Conservation (phyloP, 2,329 filamentous ascomycete species). For the Byssochlamys sp. region DNA sequence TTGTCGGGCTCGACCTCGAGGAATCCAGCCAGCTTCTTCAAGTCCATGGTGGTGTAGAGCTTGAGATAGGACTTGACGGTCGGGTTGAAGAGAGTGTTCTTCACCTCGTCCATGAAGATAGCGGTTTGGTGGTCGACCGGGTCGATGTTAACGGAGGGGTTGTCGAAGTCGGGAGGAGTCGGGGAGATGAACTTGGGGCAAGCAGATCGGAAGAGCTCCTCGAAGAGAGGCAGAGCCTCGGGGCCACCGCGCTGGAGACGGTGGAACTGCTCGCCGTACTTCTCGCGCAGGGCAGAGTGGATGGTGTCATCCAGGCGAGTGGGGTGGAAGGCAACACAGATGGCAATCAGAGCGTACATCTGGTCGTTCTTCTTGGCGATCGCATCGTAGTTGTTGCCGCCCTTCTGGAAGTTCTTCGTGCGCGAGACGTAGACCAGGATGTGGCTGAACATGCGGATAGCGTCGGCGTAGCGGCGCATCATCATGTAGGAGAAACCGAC, state of each 20-base stretch:
- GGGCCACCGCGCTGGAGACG: conserved; percentile 93
- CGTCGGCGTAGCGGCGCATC: conserved; percentile 98
- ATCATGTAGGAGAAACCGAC: conserved; percentile 99
- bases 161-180: conserved; percentile 93
- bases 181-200: conserved; percentile 99
- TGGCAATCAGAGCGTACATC: conserved; percentile 98
- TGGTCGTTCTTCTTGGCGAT: conserved; percentile 99
- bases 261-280: conserved; percentile 96
- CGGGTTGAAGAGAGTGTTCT: conserved; percentile 96
- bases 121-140: conserved; percentile 92
- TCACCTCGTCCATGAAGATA: conserved; percentile 99
- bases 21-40: conserved; percentile 96
- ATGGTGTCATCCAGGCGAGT: conserved; percentile 97
- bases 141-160: conserved; percentile 90
- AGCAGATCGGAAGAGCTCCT: conserved; percentile 94
- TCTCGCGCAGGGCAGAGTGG: conserved; percentile 93
- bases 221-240: conserved; percentile 89
- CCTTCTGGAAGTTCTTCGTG: conserved; percentile 99
- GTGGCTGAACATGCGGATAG: conserved; percentile 99
- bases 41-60: conserved; percentile 98
- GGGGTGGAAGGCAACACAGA: conserved; percentile 96
- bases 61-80: conserved; percentile 97
- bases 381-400: conserved; percentile 76
- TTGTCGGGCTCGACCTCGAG: conserved; percentile 94
- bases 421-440: conserved; percentile 97